A percentile compares a stretch with the other conserved stretches of the same genome.
Evolutionary conservation across 1,139 yeast genomes (phyloP).

Genomic region (Taphrina sp.): DNA sequence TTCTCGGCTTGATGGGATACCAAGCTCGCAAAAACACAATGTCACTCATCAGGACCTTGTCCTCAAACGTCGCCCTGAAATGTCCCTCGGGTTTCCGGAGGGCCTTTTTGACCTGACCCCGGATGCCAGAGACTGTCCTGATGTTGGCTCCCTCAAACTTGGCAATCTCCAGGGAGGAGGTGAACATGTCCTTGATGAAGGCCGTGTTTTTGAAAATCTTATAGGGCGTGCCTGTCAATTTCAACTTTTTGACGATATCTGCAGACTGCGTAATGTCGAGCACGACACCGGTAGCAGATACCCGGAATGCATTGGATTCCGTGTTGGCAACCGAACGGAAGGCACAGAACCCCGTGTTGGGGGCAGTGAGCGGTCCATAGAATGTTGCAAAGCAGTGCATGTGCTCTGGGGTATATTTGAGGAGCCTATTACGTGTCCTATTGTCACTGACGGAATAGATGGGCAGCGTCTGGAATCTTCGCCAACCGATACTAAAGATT

Average conservation of each 20-base stretch:
- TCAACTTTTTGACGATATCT: conserved; percentile 92
- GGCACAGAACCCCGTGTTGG: conserved; percentile 96
- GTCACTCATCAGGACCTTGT: conserved; percentile 68
- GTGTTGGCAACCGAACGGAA: conserved; percentile 76
- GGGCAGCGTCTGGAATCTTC: conserved; percentile 96
- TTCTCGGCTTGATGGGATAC: conserved; percentile 90
- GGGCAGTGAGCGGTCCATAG: conserved; percentile 95
- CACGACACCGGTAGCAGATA: conserved; percentile 96
- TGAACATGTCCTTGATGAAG: conserved; percentile 93
- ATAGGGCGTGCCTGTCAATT: conserved; percentile 90
- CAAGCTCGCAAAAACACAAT: conserved; percentile 88
- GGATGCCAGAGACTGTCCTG: conserved; percentile 91
- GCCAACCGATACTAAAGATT: conserved; percentile 92
- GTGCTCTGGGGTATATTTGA: conserved; percentile 97
- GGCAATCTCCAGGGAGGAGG: conserved; percentile 88
- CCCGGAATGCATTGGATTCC: conserved; percentile 84
- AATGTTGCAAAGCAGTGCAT: conserved; percentile 95
- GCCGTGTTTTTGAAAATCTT: conserved; percentile 95
- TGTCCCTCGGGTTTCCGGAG: conserved; percentile 94
- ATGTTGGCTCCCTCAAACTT: conserved; percentile 97
- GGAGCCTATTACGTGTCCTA: conserved; percentile 94
- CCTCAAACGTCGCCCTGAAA: conserved; percentile 97
- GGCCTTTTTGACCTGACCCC: conserved; percentile 97
- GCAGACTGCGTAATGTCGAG: conserved; percentile 85
- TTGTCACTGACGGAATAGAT: conserved; percentile 95